Conservation (phyloP, 495 filamentous ascomycete species). For the Friedmanniomyces simplex region DNA sequence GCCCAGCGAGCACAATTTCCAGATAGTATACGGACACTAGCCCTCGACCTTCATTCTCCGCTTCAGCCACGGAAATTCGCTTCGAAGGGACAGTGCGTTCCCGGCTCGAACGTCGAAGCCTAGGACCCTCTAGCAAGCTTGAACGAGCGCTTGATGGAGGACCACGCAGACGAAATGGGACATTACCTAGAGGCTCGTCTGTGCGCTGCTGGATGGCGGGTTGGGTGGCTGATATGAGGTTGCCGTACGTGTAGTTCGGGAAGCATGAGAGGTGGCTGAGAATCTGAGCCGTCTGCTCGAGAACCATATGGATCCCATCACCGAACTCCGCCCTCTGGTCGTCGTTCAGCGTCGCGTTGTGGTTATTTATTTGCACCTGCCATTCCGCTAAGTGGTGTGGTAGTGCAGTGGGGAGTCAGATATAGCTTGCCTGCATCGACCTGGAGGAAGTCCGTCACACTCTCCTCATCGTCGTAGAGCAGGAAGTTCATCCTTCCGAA, state of each 20-base stretch:
- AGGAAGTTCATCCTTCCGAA: not conserved
- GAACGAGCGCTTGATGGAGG: not conserved
- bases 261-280: not conserved
- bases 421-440: not conserved
- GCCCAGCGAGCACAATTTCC: not conserved
- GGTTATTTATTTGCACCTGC: not conserved
- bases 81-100: not conserved
- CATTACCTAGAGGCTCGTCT: not conserved
- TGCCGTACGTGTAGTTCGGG: not conserved
- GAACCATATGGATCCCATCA: not conserved
- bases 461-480: not conserved
- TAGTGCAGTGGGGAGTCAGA: not conserved
- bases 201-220: not conserved
- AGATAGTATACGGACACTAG: not conserved
- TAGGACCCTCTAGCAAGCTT: not conserved
- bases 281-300: not conserved
- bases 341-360: not conserved
- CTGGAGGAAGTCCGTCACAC: not conserved
- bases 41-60: not conserved
- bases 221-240: not conserved
- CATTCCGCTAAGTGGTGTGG: not conserved
- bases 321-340: not conserved
- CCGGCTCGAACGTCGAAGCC: not conserved
- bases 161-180: not conserved
- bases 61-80: not conserved